Base-by-base conservation (phyloP, 768 basidiomycete species). In the Pulveroboletus sp. region DNA sequence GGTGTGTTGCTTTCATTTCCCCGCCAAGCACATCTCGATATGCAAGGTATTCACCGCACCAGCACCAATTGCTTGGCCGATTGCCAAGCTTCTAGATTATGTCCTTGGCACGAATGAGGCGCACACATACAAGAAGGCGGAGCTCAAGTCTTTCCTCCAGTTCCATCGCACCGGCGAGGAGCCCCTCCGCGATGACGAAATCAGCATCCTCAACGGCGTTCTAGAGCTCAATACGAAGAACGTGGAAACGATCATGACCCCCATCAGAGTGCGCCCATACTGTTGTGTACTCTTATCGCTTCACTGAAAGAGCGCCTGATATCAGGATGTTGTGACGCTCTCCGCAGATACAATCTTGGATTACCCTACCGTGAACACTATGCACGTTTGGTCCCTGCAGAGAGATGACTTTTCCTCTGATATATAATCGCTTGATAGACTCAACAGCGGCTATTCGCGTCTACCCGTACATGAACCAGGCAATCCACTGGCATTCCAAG, bases 361-460 rank as follows among this genome's bases (percentile, higher is more conserved):
- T 65, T 83, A 91, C 57, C 72, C 77, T 1, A 80, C 80, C 1
- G 83, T 98, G 15, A 91, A 94, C 62, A 74, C 73, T 40, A 79
- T 91, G 88, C 87, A 58, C 11, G 76, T 67, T 66, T 44, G n/a
- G 6, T 52, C 31, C 5, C 50, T 39, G n/a, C n/a, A 12, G 33
- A 12, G 33, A 36, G 21, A 21, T 11, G 42, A 26, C 36, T 28
- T 30, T 14, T 51, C 11, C 21, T 17, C 54, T 56, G 42, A 58
- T 27, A 21, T 39, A 45, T 47, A 59, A 46, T 52, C 32, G 17
- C 47, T 5, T 8, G 47, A n/a, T 57, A 87, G 84, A 39, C 67
- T 88, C 18, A 62, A 75, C n/a, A 87, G 83, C 55, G 94, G 94
- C 0, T 96, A 95, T 64, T 94, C 93, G 1, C 83, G 94, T 17